These are phyloP conservation scores for Salix caprea DNA, from an alignment of 345 rosid genomes.

Conservation along the genomic window DNA sequence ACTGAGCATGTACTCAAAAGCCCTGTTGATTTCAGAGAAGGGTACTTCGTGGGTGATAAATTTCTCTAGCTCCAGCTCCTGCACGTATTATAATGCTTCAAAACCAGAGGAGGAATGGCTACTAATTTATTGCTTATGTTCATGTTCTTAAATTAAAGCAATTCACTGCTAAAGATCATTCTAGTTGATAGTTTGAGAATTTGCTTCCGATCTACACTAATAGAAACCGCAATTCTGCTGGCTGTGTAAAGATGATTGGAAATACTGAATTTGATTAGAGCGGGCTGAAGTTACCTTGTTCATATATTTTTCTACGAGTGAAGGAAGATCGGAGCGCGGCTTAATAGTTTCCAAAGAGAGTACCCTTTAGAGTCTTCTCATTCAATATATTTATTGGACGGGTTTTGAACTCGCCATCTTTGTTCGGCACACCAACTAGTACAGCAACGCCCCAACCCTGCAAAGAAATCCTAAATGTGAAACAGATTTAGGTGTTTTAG, in stretches of 20 bases:
- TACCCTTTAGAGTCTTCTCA: constrained; percentile 67
- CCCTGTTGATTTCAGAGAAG: constrained; percentile 49
- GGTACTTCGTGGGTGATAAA: constrained; percentile 46
- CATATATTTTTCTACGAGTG: constrained; percentile 59
- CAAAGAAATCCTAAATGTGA: background rate
- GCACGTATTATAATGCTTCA: background rate
- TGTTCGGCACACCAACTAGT: constrained; percentile 60
- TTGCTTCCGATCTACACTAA: background rate
- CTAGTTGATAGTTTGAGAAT: background rate
- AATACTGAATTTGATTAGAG: background rate
- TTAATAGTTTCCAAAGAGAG: constrained; percentile 68
- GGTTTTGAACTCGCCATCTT: constrained; percentile 58
- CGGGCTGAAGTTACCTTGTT: constrained; percentile 34
- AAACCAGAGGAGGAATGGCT: background rate
- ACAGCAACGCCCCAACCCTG: constrained; percentile 86
- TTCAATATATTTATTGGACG: constrained; percentile 53
- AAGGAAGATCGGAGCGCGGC: constrained; percentile 58
- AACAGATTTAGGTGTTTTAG: background rate
- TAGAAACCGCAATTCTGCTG: background rate
- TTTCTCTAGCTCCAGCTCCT: constrained; percentile 48
- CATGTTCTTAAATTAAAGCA: background rate
- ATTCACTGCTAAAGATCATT: background rate
- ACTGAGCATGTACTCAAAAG: constrained; percentile 46
- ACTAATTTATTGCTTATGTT: background rate
- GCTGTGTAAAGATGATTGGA: background rate